Conservation (phyloP, 345 rosid species). For the Aquilaria yunnanensis region DNA sequence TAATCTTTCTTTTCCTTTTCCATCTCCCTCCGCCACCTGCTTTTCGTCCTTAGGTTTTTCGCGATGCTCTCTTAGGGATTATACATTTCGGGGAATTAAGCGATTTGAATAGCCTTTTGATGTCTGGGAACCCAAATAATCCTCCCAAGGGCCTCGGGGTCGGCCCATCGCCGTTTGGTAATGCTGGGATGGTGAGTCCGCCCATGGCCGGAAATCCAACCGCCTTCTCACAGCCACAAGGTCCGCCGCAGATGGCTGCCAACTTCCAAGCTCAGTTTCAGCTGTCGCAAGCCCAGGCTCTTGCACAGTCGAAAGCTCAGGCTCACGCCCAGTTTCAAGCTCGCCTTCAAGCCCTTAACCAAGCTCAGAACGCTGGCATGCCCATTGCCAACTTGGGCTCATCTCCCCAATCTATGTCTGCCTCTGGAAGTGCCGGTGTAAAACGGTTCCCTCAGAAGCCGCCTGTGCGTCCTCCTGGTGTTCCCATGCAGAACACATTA, state of each 20-base stretch:
- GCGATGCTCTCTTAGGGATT: no score
- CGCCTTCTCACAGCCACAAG: conserved; percentile 46
- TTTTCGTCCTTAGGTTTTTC: no score
- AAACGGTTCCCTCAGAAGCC: conserved; percentile 76
- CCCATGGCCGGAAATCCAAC: conserved; percentile 44
- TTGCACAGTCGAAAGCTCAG: conserved; percentile 41
- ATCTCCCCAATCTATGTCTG: conserved; percentile 56
- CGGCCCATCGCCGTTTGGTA: conserved; percentile 69
- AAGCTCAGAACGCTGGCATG: conserved; percentile 39
- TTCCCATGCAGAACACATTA: conserved; percentile 43
- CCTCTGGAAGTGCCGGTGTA: conserved; percentile 48
- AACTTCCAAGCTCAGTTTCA: conserved; percentile 69
- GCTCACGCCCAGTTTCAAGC: conserved; percentile 79
- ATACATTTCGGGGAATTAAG: no score
- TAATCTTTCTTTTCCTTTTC: no score
- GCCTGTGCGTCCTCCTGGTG: conserved; percentile 68
- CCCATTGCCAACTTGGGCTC: conserved; percentile 52
- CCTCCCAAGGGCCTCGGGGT: conserved; percentile 58
- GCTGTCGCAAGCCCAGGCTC: conserved; percentile 62
- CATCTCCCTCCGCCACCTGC: no score
- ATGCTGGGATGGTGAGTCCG: conserved; percentile 59
- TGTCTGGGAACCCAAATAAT: conserved; percentile 59
- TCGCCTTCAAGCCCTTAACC: conserved; percentile 63
- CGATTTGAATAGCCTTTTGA: conserved; percentile 7
- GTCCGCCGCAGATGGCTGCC: conserved; percentile 42